These are phyloP conservation scores for Liriodendron chinense DNA, from an alignment of 164 flowering plant genomes.

Conservation along the genomic window DNA sequence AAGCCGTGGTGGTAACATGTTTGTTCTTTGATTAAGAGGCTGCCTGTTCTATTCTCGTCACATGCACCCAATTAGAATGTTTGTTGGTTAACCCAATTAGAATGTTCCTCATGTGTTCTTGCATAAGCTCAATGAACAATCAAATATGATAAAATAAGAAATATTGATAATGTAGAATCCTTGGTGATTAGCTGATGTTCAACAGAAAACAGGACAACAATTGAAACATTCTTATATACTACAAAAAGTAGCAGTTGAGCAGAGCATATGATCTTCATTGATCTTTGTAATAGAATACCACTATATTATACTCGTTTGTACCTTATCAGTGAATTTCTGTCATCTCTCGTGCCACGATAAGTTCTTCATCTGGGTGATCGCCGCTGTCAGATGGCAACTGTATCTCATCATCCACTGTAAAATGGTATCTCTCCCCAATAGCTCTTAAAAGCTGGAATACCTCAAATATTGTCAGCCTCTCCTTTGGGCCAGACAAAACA, in stretches of 20 bases:
- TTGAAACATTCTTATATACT: too few relatives aligned
- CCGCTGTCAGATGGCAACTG: slow-evolving; percentile 6
- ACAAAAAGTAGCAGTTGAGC: not conserved
- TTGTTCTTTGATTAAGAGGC: too few relatives aligned
- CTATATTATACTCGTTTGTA: not conserved
- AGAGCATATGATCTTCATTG: not conserved
- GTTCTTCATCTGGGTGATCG: slow-evolving; percentile 17
- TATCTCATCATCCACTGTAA: slow-evolving; percentile 22
- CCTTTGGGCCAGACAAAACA: slow-evolving; percentile 21
- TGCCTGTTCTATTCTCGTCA: too few relatives aligned
- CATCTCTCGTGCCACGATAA: slow-evolving; percentile 17
- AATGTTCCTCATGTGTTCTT: too few relatives aligned
- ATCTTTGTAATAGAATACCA: not conserved
- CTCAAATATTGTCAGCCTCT: slow-evolving; percentile 26
- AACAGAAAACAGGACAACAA: too few relatives aligned
- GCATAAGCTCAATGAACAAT: not conserved
- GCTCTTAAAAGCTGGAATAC: slow-evolving; percentile 26
- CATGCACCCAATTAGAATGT: too few relatives aligned
- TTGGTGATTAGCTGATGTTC: too few relatives aligned
- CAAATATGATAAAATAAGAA: not conserved
- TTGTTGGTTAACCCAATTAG: too few relatives aligned
- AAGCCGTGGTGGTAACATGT: too few relatives aligned
- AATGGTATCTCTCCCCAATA: slow-evolving; percentile 22
- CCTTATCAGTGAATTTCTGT: slow-evolving; percentile 8
- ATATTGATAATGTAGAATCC: not conserved